Percentiles rank a stretch among this genome's conserved stretches.
Evolutionary conservation across 371 early-diverging fungal species (phyloP).

Genomic region (Saksenaea oblongispora): DNA sequence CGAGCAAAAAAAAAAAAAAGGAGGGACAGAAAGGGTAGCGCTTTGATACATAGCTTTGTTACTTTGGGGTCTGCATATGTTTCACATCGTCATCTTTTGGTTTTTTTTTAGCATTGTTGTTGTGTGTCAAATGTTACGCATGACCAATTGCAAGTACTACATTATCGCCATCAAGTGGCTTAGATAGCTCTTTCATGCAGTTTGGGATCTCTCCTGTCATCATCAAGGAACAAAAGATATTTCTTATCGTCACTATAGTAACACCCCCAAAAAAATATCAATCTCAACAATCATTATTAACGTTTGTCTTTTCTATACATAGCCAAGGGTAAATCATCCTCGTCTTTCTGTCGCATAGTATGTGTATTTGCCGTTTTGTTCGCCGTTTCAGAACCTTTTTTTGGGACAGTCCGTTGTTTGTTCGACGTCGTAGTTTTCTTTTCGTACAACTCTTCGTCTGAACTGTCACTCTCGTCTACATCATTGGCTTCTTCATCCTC

Average conservation of each 20-base stretch:
- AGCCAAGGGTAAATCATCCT: constrained; percentile 22
- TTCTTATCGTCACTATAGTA: neutral
- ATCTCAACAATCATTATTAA: neutral
- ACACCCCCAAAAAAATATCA: neutral
- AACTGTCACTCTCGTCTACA: constrained; percentile 10
- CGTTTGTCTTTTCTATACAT: constrained; percentile 22
- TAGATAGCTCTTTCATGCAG: neutral
- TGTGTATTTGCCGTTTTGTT: constrained; percentile 3
- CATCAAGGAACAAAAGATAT: neutral
- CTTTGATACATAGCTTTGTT: neutral
- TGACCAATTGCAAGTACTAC: neutral
- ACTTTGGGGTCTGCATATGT: neutral
- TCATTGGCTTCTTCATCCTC: constrained; percentile 18
- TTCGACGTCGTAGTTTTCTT: constrained; percentile 3
- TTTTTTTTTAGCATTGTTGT: neutral
- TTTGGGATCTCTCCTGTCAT: neutral
- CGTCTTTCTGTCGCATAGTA: constrained; percentile 1
- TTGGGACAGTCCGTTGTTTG: neutral
- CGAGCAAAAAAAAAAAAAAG: neutral
- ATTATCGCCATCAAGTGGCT: neutral
- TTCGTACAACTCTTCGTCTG: neutral
- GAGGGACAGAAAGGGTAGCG: neutral
- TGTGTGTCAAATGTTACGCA: neutral
- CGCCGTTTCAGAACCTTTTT: neutral
- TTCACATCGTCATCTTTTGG: neutral